Evolutionary conservation across 441 rosid species (phyloP), one percentile per base, ranked within the genome.

Genomic region (Populus trichocarpa): DNA sequence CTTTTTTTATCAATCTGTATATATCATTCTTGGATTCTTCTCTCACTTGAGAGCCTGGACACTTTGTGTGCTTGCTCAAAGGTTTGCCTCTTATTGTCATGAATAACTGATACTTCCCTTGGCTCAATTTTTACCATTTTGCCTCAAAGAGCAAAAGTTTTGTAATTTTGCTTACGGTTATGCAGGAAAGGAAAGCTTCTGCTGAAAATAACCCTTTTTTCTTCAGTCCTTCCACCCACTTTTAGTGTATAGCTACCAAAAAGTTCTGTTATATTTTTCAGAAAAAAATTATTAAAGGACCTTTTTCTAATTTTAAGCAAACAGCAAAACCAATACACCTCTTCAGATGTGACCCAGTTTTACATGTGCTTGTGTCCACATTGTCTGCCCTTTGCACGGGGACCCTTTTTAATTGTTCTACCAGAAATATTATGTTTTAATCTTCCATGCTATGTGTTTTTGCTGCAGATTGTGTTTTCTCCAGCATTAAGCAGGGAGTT

Each of bases 401-500:
- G 63, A 23, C 25, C 4, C 72, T 10, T 35, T 61, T 0, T 22
- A n/a, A 53, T 7, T 11, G 14, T 8, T 61, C 64, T 42, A 4
- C 8, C 9, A 1, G 35, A 66, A 46, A 70, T n/a, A 3, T 46
- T 74, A 36, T 20, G 61, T 68, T 65, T 67, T 16, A 42, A 75
- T 69, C 5, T 70, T 73, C 2, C 67, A 23, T 71, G 4, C 42
- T 71, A 11, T 28, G 42, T 77, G 33, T 71, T 64, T 26, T 70
- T 77, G 75, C 76, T 83, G 59, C 89, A 92, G 99, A 79, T 86
- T 73, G 82, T 75, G 38, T 95, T 95, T 85, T 82, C 89, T 75
- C 98, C 99, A 53, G 99, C 98, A 30, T 85, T 95, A 79, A 93
- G 98, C 86, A 89, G 99, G 84, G 99, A 95, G 87, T 92, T 93